phyloP scores from a whole-genome alignment of 345 rosid genomes.

The Salix arbutifolia region DNA sequence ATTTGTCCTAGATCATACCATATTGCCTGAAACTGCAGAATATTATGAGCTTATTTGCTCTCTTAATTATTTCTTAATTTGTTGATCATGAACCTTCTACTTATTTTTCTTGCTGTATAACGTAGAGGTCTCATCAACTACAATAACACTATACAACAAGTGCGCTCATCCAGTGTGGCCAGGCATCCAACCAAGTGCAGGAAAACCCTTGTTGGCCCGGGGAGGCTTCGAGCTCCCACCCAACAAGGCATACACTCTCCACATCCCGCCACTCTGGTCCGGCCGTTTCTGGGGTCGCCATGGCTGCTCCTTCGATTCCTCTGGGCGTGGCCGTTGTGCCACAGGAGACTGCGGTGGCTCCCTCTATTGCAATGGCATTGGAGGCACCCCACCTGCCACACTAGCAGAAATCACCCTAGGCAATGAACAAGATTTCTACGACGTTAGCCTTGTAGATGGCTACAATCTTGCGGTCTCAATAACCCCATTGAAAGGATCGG shows the following conservation, averaged over 20 bases:
- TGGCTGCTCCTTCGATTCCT: constrained; percentile 67
- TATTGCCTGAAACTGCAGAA: background rate
- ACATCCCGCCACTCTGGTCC: constrained; percentile 78
- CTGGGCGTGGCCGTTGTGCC: constrained; percentile 73
- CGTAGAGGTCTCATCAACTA: constrained; percentile 45
- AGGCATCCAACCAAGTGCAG: constrained; percentile 86
- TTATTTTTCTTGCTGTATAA: background rate
- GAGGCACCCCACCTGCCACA: constrained; percentile 90
- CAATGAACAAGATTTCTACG: constrained; percentile 74
- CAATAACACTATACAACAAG: constrained; percentile 67
- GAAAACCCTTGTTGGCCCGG: constrained; percentile 60
- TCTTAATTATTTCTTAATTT: too few relatives aligned
- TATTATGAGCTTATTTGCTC: background rate
- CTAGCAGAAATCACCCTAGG: constrained; percentile 88
- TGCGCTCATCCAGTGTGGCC: constrained; percentile 92
- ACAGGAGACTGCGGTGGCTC: constrained; percentile 92
- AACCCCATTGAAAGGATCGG: constrained; percentile 64
- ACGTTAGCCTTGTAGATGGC: constrained; percentile 92
- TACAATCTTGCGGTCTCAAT: constrained; percentile 87
- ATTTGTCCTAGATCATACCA: background rate
- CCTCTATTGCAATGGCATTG: constrained; percentile 73
- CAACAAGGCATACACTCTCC: constrained; percentile 53
- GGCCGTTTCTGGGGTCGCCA: constrained; percentile 99
- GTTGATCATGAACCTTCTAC: background rate
- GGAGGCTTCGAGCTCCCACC: constrained; percentile 82